Evolutionary conservation across 805 yeast genomes (phyloP).

Genomic region (Grigorovia humatica): DNA sequence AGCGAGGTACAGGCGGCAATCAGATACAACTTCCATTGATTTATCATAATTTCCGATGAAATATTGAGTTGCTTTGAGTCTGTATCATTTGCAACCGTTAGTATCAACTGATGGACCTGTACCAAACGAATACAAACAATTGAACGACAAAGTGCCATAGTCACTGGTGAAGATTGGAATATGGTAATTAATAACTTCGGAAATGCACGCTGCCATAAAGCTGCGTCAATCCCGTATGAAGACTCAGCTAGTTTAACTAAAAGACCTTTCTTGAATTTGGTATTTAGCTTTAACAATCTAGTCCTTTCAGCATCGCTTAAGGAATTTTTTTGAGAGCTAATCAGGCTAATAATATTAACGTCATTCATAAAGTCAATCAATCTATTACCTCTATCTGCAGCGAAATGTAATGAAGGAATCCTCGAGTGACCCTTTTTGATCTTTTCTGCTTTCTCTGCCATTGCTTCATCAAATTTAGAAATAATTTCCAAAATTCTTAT

Average conservation of each 20-base stretch:
- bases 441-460: constrained; percentile 40
- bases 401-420: constrained; percentile 53
- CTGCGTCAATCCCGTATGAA: constrained; percentile 89
- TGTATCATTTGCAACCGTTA: constrained; percentile 41
- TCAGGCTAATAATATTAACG: constrained; percentile 54
- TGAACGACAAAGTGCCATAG: constrained; percentile 86
- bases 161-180: constrained; percentile 78
- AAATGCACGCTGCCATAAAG: constrained; percentile 87
- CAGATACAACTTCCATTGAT: constrained; percentile 82
- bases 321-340: constrained; percentile 39
- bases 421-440: constrained; percentile 34
- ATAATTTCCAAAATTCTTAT: constrained; percentile 64
- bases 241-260: constrained; percentile 77
- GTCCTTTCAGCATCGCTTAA: constrained; percentile 70
- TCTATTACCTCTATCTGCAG: constrained; percentile 69
- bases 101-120: constrained; percentile 65
- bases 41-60: constrained; percentile 62
- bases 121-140: constrained; percentile 82
- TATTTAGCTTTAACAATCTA: constrained; percentile 52
- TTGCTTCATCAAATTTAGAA: constrained; percentile 79
- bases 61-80: constrained; percentile 26
- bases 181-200: constrained; percentile 65
- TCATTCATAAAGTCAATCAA: constrained; percentile 67
- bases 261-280: constrained; percentile 50
- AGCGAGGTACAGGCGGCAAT: constrained; percentile 87